Conservation (phyloP, 768 basidiomycete genomes). For the Trichaptum fuscoviolaceum region DNA sequence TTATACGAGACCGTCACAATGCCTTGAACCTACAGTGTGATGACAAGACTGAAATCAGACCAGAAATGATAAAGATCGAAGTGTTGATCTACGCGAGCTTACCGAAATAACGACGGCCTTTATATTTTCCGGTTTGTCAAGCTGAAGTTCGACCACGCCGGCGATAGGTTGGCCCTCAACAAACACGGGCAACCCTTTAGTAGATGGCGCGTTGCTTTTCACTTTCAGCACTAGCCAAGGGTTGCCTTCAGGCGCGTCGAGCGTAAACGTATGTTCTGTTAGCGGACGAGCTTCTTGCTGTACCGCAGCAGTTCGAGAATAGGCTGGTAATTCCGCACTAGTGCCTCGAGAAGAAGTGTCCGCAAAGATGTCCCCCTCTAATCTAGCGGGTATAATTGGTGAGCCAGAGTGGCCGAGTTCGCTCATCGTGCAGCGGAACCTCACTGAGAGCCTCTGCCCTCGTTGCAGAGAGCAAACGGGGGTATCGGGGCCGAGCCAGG, state of each 20-base stretch:
- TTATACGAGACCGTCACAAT: neutral
- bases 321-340: neutral
- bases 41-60: neutral
- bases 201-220: conserved; percentile 34
- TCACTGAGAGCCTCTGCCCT: neutral
- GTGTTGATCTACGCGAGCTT: conserved; percentile 21
- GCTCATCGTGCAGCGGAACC: neutral
- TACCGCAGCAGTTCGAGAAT: neutral
- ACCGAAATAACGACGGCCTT: conserved; percentile 46
- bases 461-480: neutral
- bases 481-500: conserved; percentile 1
- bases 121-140: conserved; percentile 42
- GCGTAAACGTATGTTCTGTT: conserved; percentile 30
- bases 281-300: neutral
- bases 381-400: neutral
- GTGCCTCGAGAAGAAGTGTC: neutral
- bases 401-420: neutral
- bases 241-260: conserved; percentile 38
- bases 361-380: neutral
- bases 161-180: conserved; percentile 43
- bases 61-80: neutral
- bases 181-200: conserved; percentile 40
- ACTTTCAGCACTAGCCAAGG: conserved; percentile 46
- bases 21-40: neutral
- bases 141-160: conserved; percentile 46